These are phyloP conservation scores for Lophiostoma macrostomum DNA, from an alignment of 495 filamentous ascomycete genomes.

Conservation along the genomic window DNA sequence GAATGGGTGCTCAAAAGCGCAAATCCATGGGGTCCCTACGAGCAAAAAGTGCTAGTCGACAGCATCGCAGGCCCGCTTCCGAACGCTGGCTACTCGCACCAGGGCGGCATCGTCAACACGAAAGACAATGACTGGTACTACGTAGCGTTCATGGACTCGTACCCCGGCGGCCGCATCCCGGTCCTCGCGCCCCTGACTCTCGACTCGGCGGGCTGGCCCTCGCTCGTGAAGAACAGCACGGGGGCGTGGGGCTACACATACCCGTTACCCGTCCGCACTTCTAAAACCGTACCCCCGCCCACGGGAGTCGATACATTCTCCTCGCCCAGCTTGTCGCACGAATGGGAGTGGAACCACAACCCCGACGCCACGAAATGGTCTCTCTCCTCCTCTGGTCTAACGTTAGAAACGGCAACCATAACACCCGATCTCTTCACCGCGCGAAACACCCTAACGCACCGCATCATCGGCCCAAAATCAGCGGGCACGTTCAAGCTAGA, in stretches of 20 bases:
- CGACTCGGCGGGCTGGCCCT: constrained; percentile 51
- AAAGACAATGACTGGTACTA: constrained; percentile 57
- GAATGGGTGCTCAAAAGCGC: constrained; percentile 50
- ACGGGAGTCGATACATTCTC: constrained; percentile 48
- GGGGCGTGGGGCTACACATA: constrained; percentile 49
- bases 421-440: constrained; percentile 53
- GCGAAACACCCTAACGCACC: constrained; percentile 56
- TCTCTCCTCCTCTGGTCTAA: no score
- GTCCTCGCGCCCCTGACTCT: constrained; percentile 55
- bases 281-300: constrained; percentile 20
- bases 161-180: constrained; percentile 56
- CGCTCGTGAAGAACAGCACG: constrained; percentile 34
- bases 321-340: constrained; percentile 38
- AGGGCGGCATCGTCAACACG: constrained; percentile 56
- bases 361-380: constrained; percentile 47
- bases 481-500: constrained; percentile 49
- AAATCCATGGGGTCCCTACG: constrained; percentile 50
- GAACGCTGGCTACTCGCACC: constrained; percentile 48
- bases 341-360: constrained; percentile 65
- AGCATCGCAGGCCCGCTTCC: constrained; percentile 44
- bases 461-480: constrained; percentile 49
- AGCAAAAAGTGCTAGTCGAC: constrained; percentile 39
- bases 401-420: constrained; percentile 50
- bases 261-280: constrained; percentile 41
- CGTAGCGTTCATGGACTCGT: constrained; percentile 55